Conservation (phyloP, 1,139 yeast species). For the Blastobotrys niveus region DNA sequence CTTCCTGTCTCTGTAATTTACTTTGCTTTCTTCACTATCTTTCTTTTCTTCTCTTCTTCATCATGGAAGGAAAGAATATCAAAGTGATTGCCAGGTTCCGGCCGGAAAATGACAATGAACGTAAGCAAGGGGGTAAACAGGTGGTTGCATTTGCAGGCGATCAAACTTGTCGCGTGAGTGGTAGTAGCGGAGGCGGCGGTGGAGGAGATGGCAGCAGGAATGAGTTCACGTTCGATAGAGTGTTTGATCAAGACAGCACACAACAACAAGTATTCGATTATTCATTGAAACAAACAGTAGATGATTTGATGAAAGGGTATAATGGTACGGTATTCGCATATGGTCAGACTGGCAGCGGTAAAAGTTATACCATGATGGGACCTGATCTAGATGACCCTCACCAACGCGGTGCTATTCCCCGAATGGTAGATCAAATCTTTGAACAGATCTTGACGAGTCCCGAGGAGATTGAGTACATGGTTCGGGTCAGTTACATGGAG, state of each 20-base stretch:
- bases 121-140: constrained; percentile 4
- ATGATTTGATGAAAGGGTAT: constrained; percentile 69
- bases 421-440: constrained; percentile 65
- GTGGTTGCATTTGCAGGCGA: constrained; percentile 17
- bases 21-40: too few species aligned
- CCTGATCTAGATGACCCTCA: constrained; percentile 38
- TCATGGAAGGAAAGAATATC: constrained; percentile 36
- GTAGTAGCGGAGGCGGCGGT: too few species aligned
- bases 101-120: constrained; percentile 37
- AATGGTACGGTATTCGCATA: constrained; percentile 83
- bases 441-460: constrained; percentile 48
- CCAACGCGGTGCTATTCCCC: constrained; percentile 60
- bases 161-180: constrained; percentile 21
- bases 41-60: too few species aligned
- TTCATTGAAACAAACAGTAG: constrained; percentile 54
- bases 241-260: constrained; percentile 46
- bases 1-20: not conserved
- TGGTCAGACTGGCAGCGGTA: constrained; percentile 89
- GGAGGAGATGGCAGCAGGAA: constrained; percentile 25
- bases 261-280: constrained; percentile 62
- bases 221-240: constrained; percentile 60
- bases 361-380: constrained; percentile 85
- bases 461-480: constrained; percentile 53
- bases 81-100: constrained; percentile 64
- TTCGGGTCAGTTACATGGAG: constrained; percentile 73